A percentile compares a stretch with the other conserved stretches of the same genome.
Conservation (phyloP, 2,329 filamentous ascomycete species). For the Hypoxylon sp. region DNA sequence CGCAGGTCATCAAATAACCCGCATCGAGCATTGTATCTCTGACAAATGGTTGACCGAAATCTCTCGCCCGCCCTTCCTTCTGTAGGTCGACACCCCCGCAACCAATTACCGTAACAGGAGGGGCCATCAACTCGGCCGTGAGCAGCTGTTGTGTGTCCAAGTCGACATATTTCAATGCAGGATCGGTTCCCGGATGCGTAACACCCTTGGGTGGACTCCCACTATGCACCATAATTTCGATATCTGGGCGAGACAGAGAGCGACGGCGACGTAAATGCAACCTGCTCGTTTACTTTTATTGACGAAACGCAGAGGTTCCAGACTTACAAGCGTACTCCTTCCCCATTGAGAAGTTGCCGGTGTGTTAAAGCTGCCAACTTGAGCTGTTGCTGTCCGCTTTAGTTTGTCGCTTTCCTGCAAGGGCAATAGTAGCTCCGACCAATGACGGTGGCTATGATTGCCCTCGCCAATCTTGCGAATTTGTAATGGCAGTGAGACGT, state of each 20-base stretch:
- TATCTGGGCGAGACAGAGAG: constrained; percentile 12
- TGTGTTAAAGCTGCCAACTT: background rate
- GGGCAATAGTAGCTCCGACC: constrained; percentile 27
- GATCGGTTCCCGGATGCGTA: constrained; percentile 35
- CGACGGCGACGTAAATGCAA: constrained; percentile 9
- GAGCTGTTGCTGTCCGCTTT: constrained; percentile 14
- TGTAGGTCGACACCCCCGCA: constrained; percentile 34
- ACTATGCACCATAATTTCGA: background rate
- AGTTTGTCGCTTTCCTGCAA: constrained; percentile 31
- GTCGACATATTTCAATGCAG: constrained; percentile 29
- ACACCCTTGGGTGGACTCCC: constrained; percentile 16
- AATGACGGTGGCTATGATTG: constrained; percentile 28
- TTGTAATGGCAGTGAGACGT: constrained; percentile 21
- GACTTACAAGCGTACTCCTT: constrained; percentile 23
- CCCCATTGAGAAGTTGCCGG: constrained; percentile 26
- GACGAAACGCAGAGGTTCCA: background rate
- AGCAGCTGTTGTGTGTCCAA: constrained; percentile 32
- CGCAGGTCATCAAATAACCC: constrained; percentile 44
- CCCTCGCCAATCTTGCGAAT: constrained; percentile 20
- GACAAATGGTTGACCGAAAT: constrained; percentile 38
- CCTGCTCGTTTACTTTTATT: background rate
- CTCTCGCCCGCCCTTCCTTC: constrained; percentile 19
- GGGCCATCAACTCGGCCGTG: constrained; percentile 30
- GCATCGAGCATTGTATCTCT: constrained; percentile 34
- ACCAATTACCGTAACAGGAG: constrained; percentile 35